Evolutionary conservation across 2,329 filamentous ascomycete species (phyloP).

Genomic region (Epichloe bromicola): DNA sequence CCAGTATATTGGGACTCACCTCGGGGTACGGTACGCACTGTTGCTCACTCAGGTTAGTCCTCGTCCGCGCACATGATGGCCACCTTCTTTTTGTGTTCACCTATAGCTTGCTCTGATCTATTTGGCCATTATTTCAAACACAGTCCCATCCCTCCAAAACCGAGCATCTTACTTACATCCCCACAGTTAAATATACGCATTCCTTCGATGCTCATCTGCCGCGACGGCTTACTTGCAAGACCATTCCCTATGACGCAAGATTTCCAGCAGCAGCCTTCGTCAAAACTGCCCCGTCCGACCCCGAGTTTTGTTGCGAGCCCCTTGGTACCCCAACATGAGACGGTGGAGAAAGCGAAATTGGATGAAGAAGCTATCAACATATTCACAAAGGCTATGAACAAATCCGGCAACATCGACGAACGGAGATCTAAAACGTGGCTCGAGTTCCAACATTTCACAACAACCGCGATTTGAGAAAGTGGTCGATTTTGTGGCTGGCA

Average conservation of each 20-base stretch:
- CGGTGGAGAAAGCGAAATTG: constrained; percentile 31
- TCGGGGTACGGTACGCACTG: constrained; percentile 46
- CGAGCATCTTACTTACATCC: background rate
- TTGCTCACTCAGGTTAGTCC: constrained; percentile 39
- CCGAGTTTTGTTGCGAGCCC: constrained; percentile 24
- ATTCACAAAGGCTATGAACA: constrained; percentile 26
- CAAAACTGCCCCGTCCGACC: constrained; percentile 21
- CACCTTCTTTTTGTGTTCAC: background rate
- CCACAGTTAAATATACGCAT: constrained; percentile 43
- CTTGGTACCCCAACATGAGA: constrained; percentile 35
- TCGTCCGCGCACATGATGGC: background rate
- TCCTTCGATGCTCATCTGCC: constrained; percentile 48
- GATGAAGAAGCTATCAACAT: constrained; percentile 31
- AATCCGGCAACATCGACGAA: constrained; percentile 23
- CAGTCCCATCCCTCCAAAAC: background rate
- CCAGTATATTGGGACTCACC: constrained; percentile 37
- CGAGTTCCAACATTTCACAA: constrained; percentile 12
- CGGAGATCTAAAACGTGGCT: constrained; percentile 27
- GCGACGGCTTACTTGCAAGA: constrained; percentile 35
- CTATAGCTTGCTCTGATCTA: background rate
- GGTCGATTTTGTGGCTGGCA: too few relatives aligned
- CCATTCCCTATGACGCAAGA: constrained; percentile 29
- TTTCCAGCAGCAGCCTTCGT: constrained; percentile 32
- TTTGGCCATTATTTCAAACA: background rate
- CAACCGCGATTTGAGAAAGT: constrained; percentile 6